Evolutionary conservation across 2,329 filamentous ascomycete species (phyloP), one percentile per base, ranked within the genome.

Genomic region (Malbranchea zuffiana): DNA sequence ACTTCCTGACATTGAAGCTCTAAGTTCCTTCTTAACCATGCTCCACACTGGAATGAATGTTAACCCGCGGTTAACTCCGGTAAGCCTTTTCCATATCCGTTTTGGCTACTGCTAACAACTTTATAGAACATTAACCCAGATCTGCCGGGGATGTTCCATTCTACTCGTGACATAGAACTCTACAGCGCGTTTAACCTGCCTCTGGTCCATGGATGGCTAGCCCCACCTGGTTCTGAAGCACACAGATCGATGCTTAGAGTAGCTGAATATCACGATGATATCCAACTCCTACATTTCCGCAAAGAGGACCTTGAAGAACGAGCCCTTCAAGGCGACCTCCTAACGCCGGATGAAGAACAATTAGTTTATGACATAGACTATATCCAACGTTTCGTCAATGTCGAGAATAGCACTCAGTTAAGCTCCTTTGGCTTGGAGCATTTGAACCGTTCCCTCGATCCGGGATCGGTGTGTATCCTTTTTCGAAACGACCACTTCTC

Each of bases 401-500:
- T 63, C 10, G 70, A 68, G 1, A 87, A 84, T 43, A 80, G 85
- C 0, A 96, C 90, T 0, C 90, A 98, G 50, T 66, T 98, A 15
- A 95, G 90, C 0, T 67, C 74, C 0, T 81, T 80, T 57, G 90
- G 90, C 0, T 68, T 98, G 2, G 72, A 82, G 25, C 74, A 82
- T 1, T 78, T 96, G 25, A 71, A 71, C 1, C 73, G 75, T 34
- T 77, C 72, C 4, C 70, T 95, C 40, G 65, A 72, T 8, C 80
- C 85, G 1, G 88, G 86, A 1, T 76, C 81, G 1, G 75, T 95
- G 44, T 84, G 84, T 0, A 96, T 98, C 33, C 62, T 98, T 1
- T 98, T 98, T 65, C 76, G 90, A 17, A 98, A 98, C 50, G 88
- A 98, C 53, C 90, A 98, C 56, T 98, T 98, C 53, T 86, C 85